phyloP scores from a whole-genome alignment of 2,329 filamentous ascomycete species.

The Teratosphaeriaceae sp. region DNA sequence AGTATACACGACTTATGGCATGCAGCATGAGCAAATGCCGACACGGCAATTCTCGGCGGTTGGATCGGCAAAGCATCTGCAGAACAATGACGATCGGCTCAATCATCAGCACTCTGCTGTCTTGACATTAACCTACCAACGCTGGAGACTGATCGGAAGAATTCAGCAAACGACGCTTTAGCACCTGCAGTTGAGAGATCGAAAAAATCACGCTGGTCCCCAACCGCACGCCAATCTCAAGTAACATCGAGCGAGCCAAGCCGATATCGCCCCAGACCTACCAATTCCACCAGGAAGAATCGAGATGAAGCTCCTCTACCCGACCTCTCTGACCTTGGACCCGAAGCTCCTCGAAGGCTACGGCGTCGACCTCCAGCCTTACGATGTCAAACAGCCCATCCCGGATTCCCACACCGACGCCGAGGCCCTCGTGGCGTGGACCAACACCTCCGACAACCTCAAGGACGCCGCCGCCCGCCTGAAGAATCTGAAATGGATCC shows the following conservation, averaged over 20 bases:
- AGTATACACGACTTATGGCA: not conserved
- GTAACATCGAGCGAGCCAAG: too few relatives aligned
- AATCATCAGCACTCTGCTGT: too few relatives aligned
- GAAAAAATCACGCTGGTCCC: too few relatives aligned
- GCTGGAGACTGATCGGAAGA: too few relatives aligned
- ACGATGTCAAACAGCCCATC: constrained; percentile 52
- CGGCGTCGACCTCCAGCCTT: constrained; percentile 50
- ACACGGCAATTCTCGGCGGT: not conserved
- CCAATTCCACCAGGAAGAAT: too few relatives aligned
- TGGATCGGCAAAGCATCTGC: not conserved
- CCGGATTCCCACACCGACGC: constrained; percentile 54
- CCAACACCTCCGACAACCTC: constrained; percentile 53
- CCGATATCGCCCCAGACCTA: too few relatives aligned
- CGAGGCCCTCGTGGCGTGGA: constrained; percentile 56
- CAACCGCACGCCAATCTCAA: too few relatives aligned
- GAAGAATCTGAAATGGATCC: constrained; percentile 57
- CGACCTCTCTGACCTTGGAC: constrained; percentile 56
- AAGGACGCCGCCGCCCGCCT: constrained; percentile 50
- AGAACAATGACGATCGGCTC: not conserved
- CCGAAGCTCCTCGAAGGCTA: constrained; percentile 51
- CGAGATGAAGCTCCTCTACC: constrained; percentile 65
- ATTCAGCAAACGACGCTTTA: too few relatives aligned
- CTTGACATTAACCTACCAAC: too few relatives aligned
- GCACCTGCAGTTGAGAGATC: too few relatives aligned
- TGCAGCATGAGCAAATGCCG: not conserved